Conservation (phyloP, 1,139 yeast species). For the Nakaseomyces nivariensis region DNA sequence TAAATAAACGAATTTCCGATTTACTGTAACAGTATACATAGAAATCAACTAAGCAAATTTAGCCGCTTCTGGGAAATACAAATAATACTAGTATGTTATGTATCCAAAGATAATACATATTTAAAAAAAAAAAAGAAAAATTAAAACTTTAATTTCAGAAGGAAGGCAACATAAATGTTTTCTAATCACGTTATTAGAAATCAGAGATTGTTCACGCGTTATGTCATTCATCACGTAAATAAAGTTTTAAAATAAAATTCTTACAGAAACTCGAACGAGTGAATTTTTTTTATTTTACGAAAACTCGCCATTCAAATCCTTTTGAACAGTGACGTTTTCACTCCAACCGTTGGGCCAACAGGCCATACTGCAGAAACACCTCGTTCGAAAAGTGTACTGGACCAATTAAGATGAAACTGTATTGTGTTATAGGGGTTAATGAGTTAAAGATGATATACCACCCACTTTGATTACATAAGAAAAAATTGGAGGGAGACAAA, state of each 20-base stretch:
- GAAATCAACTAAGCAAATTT: too few species aligned
- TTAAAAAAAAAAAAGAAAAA: slow-evolving; percentile 7
- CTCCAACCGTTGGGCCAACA: neutral
- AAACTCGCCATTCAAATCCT: slow-evolving; percentile 3
- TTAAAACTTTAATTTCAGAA: slow-evolving; percentile 21
- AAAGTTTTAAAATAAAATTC: neutral
- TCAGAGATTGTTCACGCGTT: slow-evolving; percentile 33
- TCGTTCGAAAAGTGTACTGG: neutral
- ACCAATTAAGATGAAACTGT: neutral
- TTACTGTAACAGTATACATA: too few species aligned
- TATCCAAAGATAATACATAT: too few species aligned
- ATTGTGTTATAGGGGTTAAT: too few species aligned
- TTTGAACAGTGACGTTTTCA: neutral
- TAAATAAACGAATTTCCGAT: too few species aligned
- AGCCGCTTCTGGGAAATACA: too few species aligned
- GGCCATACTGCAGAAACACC: slow-evolving; percentile 2
- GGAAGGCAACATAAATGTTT: slow-evolving; percentile 32
- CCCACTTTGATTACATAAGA: too few species aligned
- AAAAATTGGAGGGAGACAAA: too few species aligned
- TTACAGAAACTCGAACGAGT: too few species aligned
- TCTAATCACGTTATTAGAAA: slow-evolving; percentile 25
- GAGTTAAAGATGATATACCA: too few species aligned
- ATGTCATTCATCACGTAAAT: slow-evolving; percentile 27
- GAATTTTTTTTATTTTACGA: neutral
- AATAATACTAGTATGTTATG: too few species aligned